Conservation (phyloP, 352 stramenopile species). For the Halophytophthora batemanensis region DNA sequence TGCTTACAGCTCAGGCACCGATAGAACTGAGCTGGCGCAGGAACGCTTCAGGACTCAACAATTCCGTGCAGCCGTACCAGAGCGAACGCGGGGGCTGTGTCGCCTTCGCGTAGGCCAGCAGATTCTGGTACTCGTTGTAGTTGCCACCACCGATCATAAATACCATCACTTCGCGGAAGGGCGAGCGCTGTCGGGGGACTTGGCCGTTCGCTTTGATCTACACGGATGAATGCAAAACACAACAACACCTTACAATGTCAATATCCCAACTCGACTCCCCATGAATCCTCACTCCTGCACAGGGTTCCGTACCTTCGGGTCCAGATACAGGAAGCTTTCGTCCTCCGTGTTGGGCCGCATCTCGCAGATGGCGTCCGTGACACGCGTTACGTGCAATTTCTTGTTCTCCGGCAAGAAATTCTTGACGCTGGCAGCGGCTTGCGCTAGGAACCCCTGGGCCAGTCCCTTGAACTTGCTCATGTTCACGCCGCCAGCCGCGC, state of each 20-base stretch:
- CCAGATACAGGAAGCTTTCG: conserved; percentile 80
- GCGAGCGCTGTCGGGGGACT: conserved; percentile 69
- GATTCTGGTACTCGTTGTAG: conserved; percentile 88
- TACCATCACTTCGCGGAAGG: conserved; percentile 81
- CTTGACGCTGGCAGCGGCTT: conserved; percentile 81
- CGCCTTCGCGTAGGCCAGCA: conserved; percentile 77
- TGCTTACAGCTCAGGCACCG: conserved; percentile 30
- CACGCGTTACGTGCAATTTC: conserved; percentile 81
- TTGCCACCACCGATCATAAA: conserved; percentile 88
- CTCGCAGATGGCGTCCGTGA: conserved; percentile 80
- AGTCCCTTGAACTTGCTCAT: conserved; percentile 86
- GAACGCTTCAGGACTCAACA: conserved; percentile 88
- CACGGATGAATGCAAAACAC: background rate
- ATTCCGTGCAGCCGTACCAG: conserved; percentile 88
- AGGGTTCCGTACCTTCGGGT: conserved; percentile 57
- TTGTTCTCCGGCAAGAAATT: conserved; percentile 89
- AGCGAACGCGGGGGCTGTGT: conserved; percentile 65
- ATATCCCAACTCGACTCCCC: background rate
- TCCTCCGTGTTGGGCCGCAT: conserved; percentile 79
- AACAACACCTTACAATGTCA: background rate
- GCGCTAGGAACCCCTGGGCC: conserved; percentile 74
- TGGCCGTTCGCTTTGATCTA: conserved; percentile 73
- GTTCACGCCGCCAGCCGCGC: conserved; percentile 33
- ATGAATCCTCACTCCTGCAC: too few species aligned
- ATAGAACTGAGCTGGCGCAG: conserved; percentile 81